Evolutionary conservation across 2,329 filamentous ascomycete species (phyloP).

Genomic region (Geoglossum cookeanum): DNA sequence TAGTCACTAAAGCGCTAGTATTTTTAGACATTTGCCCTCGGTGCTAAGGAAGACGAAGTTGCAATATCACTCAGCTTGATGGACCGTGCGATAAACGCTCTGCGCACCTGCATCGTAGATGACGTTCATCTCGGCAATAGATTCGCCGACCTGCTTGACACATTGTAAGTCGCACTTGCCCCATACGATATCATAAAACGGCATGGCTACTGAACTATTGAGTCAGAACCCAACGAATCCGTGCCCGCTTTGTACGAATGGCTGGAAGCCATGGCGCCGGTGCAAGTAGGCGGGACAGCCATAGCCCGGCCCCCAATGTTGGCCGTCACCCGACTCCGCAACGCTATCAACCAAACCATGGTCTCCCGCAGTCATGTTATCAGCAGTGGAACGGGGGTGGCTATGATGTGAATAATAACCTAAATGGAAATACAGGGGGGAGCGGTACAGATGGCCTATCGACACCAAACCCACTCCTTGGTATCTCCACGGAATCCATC

Average conservation of each 20-base stretch:
- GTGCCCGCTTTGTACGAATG: slow-evolving; percentile 4
- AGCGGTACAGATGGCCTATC: background rate
- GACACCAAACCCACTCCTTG: slow-evolving; percentile 2
- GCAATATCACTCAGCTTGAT: slow-evolving; percentile 56
- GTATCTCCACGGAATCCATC: slow-evolving; percentile 5
- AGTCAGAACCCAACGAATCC: slow-evolving; percentile 2
- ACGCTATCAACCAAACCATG: background rate
- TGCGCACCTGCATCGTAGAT: slow-evolving; percentile 63
- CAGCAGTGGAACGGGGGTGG: background rate
- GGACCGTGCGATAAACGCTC: slow-evolving; percentile 52
- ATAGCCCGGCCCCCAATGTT: background rate
- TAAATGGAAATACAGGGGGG: background rate
- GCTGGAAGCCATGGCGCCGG: background rate
- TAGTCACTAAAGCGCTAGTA: background rate
- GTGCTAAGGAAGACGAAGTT: slow-evolving; percentile 60
- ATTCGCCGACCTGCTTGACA: slow-evolving; percentile 67
- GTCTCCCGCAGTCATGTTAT: background rate
- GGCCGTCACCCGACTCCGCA: background rate
- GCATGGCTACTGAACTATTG: background rate
- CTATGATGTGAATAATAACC: background rate
- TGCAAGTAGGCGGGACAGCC: background rate
- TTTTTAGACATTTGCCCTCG: slow-evolving; percentile 53
- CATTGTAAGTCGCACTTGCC: slow-evolving; percentile 23
- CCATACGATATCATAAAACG: background rate
- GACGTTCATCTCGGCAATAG: slow-evolving; percentile 72